These are phyloP conservation scores for Diaporthe sp. DNA, from an alignment of 2,329 filamentous ascomycete genomes.

Conservation along the genomic window DNA sequence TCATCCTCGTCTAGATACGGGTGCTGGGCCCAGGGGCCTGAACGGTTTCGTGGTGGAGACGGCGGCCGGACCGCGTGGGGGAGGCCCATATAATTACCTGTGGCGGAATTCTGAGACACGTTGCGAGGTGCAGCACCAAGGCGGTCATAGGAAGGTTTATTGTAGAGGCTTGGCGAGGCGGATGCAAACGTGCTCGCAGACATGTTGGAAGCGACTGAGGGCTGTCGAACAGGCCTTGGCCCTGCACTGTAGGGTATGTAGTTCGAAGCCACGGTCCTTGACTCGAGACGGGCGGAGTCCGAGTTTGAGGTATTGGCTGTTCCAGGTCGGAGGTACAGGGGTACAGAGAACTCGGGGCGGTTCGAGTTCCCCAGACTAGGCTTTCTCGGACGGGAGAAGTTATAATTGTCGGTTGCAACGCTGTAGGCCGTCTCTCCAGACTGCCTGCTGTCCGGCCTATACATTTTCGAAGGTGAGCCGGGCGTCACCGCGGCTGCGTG, in stretches of 20 bases:
- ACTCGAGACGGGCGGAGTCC: slow-evolving; percentile 32
- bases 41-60: slow-evolving; percentile 32
- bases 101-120: slow-evolving; percentile 35
- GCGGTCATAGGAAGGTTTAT: slow-evolving; percentile 33
- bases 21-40: slow-evolving; percentile 34
- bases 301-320: slow-evolving; percentile 30
- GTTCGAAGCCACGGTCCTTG: slow-evolving; percentile 24
- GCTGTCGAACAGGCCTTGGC: slow-evolving; percentile 25
- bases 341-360: slow-evolving; percentile 24
- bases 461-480: slow-evolving; percentile 40
- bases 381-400: slow-evolving; percentile 70
- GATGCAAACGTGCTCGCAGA: slow-evolving; percentile 32
- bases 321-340: slow-evolving; percentile 32
- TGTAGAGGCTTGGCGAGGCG: slow-evolving; percentile 27
- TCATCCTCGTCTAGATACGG: slow-evolving; percentile 64
- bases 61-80: slow-evolving; percentile 33
- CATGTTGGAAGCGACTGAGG: slow-evolving; percentile 32
- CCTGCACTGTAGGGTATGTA: slow-evolving; percentile 25
- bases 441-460: slow-evolving; percentile 44
- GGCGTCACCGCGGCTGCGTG: slow-evolving; percentile 34
- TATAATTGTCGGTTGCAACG: slow-evolving; percentile 54
- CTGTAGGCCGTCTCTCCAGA: slow-evolving; percentile 43
- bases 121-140: slow-evolving; percentile 29
- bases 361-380: slow-evolving; percentile 56
- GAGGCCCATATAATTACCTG: slow-evolving; percentile 33